A percentile compares a stretch with the other conserved stretches of the same genome.
Conservation (phyloP, 352 stramenopile species). For the Pythium phragmiticola region DNA sequence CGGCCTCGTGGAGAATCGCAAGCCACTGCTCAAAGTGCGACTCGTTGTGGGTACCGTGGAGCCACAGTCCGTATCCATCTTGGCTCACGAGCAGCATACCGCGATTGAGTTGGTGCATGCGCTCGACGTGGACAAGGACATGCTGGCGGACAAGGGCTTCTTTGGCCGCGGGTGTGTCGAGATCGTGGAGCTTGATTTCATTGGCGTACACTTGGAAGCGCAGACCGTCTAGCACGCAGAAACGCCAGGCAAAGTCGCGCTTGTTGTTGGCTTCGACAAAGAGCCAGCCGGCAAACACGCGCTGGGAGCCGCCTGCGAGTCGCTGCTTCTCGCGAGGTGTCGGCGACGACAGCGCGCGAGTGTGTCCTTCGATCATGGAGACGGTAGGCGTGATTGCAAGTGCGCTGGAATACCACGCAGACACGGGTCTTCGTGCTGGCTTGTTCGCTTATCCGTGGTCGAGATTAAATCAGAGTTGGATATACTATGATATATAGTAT, state of each 20-base stretch:
- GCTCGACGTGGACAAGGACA: slow-evolving; percentile 32
- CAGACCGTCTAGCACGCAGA: slow-evolving; percentile 42
- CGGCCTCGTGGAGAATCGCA: slow-evolving; percentile 20
- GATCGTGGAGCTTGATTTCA: slow-evolving; percentile 9
- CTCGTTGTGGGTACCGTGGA: slow-evolving; percentile 35
- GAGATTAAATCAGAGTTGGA: neutral
- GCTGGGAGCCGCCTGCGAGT: neutral
- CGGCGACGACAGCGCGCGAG: slow-evolving; percentile 20
- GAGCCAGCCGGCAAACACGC: slow-evolving; percentile 39
- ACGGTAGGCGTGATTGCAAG: neutral
- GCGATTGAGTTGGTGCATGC: slow-evolving; percentile 44
- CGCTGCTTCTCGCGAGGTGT: slow-evolving; percentile 15
- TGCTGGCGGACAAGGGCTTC: slow-evolving; percentile 5
- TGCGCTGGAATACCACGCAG: neutral
- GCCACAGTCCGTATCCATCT: slow-evolving; percentile 33
- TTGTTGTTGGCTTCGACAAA: slow-evolving; percentile 32
- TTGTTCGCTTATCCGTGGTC: neutral
- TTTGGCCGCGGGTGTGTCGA: neutral
- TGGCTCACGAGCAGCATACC: slow-evolving; percentile 36
- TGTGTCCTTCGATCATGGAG: neutral
- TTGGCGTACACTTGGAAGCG: slow-evolving; percentile 29
- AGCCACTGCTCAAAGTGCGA: slow-evolving; percentile 43
- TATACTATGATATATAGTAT: neutral
- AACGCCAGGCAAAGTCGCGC: slow-evolving; percentile 39
- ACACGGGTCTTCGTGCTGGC: too few relatives aligned